Conservation (phyloP, 2,329 filamentous ascomycete genomes). For the Aspergillus sp. region DNA sequence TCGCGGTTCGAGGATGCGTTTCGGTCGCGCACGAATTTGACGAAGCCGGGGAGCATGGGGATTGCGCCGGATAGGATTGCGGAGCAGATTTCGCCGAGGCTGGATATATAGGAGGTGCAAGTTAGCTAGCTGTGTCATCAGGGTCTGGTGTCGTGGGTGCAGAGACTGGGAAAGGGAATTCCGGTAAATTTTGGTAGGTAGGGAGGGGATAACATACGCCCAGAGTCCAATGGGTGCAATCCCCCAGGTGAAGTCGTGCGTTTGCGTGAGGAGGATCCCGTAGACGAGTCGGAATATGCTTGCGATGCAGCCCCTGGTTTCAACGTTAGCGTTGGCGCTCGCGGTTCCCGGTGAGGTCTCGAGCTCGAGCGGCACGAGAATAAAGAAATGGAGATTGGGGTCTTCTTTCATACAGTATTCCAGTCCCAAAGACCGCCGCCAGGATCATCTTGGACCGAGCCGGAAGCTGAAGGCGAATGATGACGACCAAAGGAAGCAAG, state of each 20-base stretch:
- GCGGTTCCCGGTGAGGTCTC: background rate
- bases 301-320: background rate
- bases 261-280: background rate
- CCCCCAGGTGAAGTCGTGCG: constrained; percentile 2
- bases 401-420: background rate
- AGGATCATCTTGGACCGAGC: constrained; percentile 3
- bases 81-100: constrained; percentile 3
- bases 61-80: background rate
- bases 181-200: no score
- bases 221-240: background rate
- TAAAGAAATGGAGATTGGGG: background rate
- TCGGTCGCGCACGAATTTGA: constrained; percentile 1
- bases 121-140: background rate
- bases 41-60: background rate
- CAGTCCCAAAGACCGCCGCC: constrained; percentile 4
- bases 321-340: background rate
- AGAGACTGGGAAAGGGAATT: background rate
- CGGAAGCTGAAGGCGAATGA: constrained; percentile 2
- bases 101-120: background rate
- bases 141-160: no score
- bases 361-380: no score
- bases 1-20: background rate
- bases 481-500: constrained; percentile 1
- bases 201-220: background rate
- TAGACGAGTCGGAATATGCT: background rate